These are phyloP conservation scores for Allantophomopsis cytisporea DNA, from an alignment of 2,329 filamentous ascomycete genomes.

Conservation along the genomic window DNA sequence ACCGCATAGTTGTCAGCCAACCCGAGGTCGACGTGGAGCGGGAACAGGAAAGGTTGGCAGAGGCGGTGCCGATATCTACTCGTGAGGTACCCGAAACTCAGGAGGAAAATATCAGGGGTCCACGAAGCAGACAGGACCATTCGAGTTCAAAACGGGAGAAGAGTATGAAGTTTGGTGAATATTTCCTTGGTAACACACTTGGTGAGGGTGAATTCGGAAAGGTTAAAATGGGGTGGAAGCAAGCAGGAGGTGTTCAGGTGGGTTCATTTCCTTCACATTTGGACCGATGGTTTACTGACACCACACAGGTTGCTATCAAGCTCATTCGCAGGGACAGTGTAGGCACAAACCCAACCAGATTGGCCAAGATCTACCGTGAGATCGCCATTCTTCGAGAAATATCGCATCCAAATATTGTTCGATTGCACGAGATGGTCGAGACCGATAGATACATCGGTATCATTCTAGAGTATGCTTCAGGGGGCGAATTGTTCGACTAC, in stretches of 20 bases:
- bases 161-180: slow-evolving; percentile 85
- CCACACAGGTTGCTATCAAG: slow-evolving; percentile 77
- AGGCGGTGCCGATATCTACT: slow-evolving; percentile 33
- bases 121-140: slow-evolving; percentile 47
- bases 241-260: slow-evolving; percentile 78
- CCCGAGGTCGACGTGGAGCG: slow-evolving; percentile 61
- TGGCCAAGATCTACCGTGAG: slow-evolving; percentile 96
- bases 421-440: slow-evolving; percentile 95
- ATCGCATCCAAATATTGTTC: slow-evolving; percentile 93
- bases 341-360: slow-evolving; percentile 72
- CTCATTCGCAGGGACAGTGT: slow-evolving; percentile 87
- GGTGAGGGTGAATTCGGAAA: slow-evolving; percentile 98
- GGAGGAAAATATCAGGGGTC: slow-evolving; percentile 32
- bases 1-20: slow-evolving; percentile 63
- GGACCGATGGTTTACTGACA: neutral
- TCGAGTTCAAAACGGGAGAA: slow-evolving; percentile 41
- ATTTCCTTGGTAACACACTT: slow-evolving; percentile 88
- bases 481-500: slow-evolving; percentile 95
- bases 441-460: slow-evolving; percentile 96
- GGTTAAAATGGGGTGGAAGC: slow-evolving; percentile 97
- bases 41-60: slow-evolving; percentile 54
- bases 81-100: slow-evolving; percentile 26
- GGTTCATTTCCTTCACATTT: slow-evolving; percentile 5
- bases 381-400: slow-evolving; percentile 81
- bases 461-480: slow-evolving; percentile 94